A percentile compares a stretch with the other conserved stretches of the same genome.
These are phyloP conservation scores for Berkeleyomyces rouxiae DNA, from an alignment of 2,329 filamentous ascomycete species.

Conservation along the genomic window DNA sequence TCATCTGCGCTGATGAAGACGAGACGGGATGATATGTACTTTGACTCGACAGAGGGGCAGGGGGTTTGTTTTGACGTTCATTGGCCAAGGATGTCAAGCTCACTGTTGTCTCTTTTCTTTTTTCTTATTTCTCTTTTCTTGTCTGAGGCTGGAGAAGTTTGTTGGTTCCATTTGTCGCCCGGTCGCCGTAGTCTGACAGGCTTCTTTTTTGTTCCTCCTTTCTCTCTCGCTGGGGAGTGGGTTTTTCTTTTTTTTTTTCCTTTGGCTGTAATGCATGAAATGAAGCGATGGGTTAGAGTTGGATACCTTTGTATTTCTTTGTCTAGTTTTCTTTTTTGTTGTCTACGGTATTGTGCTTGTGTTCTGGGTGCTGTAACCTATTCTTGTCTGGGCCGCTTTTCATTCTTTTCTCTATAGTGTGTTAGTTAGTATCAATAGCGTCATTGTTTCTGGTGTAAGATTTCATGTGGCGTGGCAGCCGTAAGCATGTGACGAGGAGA, in stretches of 20 bases:
- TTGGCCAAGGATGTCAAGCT: neutral
- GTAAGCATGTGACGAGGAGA: neutral
- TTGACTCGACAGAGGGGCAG: neutral
- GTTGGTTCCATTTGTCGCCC: too few relatives aligned
- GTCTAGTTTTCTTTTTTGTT: too few relatives aligned
- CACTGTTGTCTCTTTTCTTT: neutral
- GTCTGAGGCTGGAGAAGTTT: neutral
- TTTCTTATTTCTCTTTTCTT: neutral
- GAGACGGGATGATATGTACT: too few relatives aligned
- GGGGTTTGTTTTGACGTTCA: neutral
- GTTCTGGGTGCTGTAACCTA: neutral
- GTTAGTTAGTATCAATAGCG: neutral
- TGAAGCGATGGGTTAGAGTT: neutral
- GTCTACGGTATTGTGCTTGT: too few relatives aligned
- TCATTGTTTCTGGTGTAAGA: neutral
- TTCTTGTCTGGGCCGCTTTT: neutral
- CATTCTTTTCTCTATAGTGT: neutral
- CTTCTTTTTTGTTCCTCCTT: neutral
- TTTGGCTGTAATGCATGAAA: slow-evolving; percentile 1
- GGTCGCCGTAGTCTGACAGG: too few relatives aligned
- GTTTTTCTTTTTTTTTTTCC: neutral
- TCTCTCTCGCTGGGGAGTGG: neutral
- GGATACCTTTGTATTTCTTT: neutral
- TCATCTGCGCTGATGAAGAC: too few relatives aligned
- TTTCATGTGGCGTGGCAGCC: neutral